Evolutionary conservation across 805 yeast species (phyloP), one percentile per base, ranked within the genome.

Genomic region (Tetrapisispora pingtungensis): DNA sequence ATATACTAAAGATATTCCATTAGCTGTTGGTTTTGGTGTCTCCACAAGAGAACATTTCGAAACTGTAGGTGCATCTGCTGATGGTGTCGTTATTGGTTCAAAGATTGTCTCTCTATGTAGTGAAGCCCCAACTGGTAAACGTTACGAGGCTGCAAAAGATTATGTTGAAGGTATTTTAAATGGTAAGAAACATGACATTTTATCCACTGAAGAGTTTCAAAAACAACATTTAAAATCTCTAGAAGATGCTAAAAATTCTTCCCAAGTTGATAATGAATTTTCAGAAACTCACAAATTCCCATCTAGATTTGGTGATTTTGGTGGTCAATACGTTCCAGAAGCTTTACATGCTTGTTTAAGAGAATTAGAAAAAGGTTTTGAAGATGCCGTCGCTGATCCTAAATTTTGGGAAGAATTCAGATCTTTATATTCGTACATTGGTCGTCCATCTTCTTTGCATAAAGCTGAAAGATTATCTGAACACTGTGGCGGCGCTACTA

Each of bases 291-390:
- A 84, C 59, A 75, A 77, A 49, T 84, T 75, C 61, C 75, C 79
- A 53, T 82, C 90, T 46, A 74, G 83, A 50, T 90, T 90, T 57
- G 99, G 97, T 58, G 88, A 80, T 41, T 94, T 87, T 61, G 99
- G 99, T 63, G 99, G 99, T 48, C 98, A 93, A 70, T 93, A 87
- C 61, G 98, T 93, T 34, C 99, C 99, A 33, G 99, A 93, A 71
- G 86, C 95, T 19, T 70, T 93, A 58, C 90, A 89, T 67, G 77
- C 95, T 36, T 90, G 97, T 70, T 73, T 93, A 55, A 76, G 80
- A 49, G 95, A 93, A 68, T 75, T 93, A 46, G 98, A 93, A 69
- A 70, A 63, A 43, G 97, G 87, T 4, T 94, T 89, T 62, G 89
- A 84, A 61, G 74, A 71, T 36, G 96, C 97, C 17, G 80, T 81